Conservation (phyloP, 2,329 filamentous ascomycete genomes). For the Fusarium sp. region DNA sequence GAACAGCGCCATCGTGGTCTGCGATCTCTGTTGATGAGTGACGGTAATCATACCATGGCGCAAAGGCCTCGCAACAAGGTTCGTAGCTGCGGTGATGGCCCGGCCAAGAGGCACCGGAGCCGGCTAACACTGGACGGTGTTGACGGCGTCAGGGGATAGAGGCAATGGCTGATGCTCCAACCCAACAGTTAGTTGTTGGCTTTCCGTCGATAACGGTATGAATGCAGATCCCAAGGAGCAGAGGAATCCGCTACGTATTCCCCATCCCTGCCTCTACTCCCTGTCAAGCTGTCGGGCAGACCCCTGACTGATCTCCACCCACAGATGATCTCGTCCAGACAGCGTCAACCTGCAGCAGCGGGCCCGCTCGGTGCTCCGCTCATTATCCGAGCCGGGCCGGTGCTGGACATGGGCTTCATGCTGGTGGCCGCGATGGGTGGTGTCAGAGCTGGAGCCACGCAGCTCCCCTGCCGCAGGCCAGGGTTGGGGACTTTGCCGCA, state of each 20-base stretch:
- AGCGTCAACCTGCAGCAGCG: conserved; percentile 18
- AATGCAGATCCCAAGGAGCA: conserved; percentile 28
- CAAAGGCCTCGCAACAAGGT: conserved; percentile 9
- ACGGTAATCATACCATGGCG: conserved; percentile 18
- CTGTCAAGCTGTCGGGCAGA: conserved; percentile 22
- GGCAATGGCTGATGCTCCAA: conserved; percentile 9
- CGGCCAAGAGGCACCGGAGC: conserved; percentile 12
- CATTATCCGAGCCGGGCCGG: conserved; percentile 43
- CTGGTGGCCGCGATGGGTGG: conserved; percentile 26
- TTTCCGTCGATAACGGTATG: conserved; percentile 20
- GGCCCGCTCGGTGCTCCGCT: conserved; percentile 40
- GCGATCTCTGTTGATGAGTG: conserved; percentile 8
- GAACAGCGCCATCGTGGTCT: conserved; percentile 11
- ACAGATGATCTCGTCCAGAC: conserved; percentile 8
- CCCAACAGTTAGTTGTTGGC: conserved; percentile 4
- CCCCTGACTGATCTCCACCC: conserved; percentile 27
- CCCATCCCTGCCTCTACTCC: conserved; percentile 21
- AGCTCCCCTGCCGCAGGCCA: conserved; percentile 11
- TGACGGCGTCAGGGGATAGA: conserved; percentile 19
- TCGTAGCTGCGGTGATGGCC: conserved; percentile 4
- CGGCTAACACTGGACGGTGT: conserved; percentile 9
- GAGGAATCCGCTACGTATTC: conserved; percentile 22
- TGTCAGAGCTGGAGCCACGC: conserved; percentile 33
- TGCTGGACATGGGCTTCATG: conserved; percentile 16
- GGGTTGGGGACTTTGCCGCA: conserved; percentile 30